Conservation (phyloP, 1,284 basidiomycete genomes). For the Melanopsichium pennsylvanicum region DNA sequence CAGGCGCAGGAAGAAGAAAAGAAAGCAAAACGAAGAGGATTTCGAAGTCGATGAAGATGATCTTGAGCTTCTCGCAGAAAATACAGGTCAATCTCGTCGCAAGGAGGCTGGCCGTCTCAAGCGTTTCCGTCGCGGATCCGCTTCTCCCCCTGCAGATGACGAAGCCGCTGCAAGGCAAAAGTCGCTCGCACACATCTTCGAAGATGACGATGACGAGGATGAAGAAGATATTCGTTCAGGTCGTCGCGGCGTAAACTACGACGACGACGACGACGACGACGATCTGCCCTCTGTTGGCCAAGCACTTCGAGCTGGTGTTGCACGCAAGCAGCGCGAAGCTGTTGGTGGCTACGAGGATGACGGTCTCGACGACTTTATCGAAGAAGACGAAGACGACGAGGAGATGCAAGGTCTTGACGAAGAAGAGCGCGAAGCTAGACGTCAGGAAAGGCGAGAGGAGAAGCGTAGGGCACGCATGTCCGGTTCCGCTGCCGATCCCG, state of each 20-base stretch:
- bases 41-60: conserved; percentile 92
- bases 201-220: conserved; percentile 75
- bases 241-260: conserved; percentile 64
- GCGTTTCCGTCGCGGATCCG: conserved; percentile 68
- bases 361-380: conserved; percentile 76
- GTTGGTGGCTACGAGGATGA: conserved; percentile 64
- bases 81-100: conserved; percentile 75
- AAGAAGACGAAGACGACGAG: conserved; percentile 73
- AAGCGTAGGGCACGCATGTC: conserved; percentile 56
- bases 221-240: conserved; percentile 67
- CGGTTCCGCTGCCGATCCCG: conserved; percentile 73
- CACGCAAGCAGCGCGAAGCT: conserved; percentile 36
- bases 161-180: conserved; percentile 69
- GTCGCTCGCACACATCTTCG: conserved; percentile 82
- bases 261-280: conserved; percentile 71
- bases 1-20: conserved; percentile 50
- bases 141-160: conserved; percentile 68
- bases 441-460: conserved; percentile 73
- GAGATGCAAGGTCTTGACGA: conserved; percentile 60
- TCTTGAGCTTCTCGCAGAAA: conserved; percentile 90
- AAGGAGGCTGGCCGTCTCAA: conserved; percentile 52
- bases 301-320: conserved; percentile 45
- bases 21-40: conserved; percentile 68
- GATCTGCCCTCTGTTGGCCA: conserved; percentile 63
- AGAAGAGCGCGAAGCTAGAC: conserved; percentile 75